Conservation (phyloP, 2,329 filamentous ascomycete species). For the Cercospora canescens region DNA sequence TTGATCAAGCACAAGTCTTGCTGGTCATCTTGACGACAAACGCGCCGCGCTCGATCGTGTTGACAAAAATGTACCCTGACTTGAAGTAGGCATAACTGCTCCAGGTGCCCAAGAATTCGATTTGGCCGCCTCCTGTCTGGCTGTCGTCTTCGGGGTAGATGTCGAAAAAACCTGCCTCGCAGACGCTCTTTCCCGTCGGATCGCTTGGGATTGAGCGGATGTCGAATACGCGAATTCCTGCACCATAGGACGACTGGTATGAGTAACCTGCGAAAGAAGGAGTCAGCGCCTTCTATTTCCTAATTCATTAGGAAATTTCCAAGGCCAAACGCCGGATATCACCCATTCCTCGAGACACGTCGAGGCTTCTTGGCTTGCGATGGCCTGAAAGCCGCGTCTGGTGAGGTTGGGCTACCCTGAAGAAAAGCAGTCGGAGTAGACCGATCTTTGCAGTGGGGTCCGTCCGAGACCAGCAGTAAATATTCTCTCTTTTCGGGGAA, state of each 20-base stretch:
- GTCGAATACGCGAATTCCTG: slow-evolving; percentile 37
- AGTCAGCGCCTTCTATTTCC: too few relatives aligned
- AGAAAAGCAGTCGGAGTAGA: too few relatives aligned
- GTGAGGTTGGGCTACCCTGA: too few relatives aligned
- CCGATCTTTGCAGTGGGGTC: too few relatives aligned
- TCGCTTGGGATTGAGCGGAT: slow-evolving; percentile 41
- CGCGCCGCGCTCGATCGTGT: slow-evolving; percentile 54
- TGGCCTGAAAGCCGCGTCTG: too few relatives aligned
- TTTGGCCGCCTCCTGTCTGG: slow-evolving; percentile 35
- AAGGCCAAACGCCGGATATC: too few relatives aligned
- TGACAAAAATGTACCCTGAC: slow-evolving; percentile 52
- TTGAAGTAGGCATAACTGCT: slow-evolving; percentile 52
- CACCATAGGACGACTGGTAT: slow-evolving; percentile 41
- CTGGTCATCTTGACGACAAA: slow-evolving; percentile 46
- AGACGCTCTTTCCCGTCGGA: slow-evolving; percentile 46
- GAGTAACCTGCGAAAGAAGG: slow-evolving; percentile 21
- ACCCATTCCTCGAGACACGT: too few relatives aligned
- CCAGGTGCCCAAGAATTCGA: slow-evolving; percentile 46
- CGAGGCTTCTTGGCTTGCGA: too few relatives aligned
- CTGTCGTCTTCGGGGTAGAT: slow-evolving; percentile 53
- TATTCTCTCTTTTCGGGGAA: too few relatives aligned
- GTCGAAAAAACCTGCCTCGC: slow-evolving; percentile 53
- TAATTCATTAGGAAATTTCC: too few relatives aligned
- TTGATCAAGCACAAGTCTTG: slow-evolving; percentile 1
- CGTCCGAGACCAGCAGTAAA: too few relatives aligned